A percentile compares a stretch with the other conserved stretches of the same genome.
Evolutionary conservation across 495 filamentous ascomycete genomes (phyloP).

Genomic region (Alectoria sarmentosa): DNA sequence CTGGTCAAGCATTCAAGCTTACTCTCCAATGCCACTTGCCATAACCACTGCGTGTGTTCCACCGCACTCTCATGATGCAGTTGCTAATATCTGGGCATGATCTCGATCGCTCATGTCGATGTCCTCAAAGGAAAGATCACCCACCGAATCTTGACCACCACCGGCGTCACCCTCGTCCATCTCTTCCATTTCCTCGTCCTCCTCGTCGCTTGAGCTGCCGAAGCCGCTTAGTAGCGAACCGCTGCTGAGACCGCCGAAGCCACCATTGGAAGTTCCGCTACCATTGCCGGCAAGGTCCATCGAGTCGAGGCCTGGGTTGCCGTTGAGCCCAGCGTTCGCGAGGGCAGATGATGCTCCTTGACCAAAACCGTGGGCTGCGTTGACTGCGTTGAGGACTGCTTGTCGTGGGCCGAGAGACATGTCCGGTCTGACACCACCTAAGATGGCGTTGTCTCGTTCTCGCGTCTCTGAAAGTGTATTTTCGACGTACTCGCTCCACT

Average conservation of each 20-base stretch:
- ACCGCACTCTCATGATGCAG: constrained; percentile 6
- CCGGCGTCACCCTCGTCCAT: constrained; percentile 61
- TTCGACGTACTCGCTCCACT: constrained; percentile 96
- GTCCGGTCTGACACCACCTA: constrained; percentile 93
- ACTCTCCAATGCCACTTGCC: constrained; percentile 2
- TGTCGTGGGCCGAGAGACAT: constrained; percentile 65
- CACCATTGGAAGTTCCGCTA: constrained; percentile 54
- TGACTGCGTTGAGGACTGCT: constrained; percentile 54
- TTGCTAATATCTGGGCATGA: constrained; percentile 5
- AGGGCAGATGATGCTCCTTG: constrained; percentile 57
- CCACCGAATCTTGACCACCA: constrained; percentile 53
- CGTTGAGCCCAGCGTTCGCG: constrained; percentile 65
- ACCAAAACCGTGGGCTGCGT: constrained; percentile 52
- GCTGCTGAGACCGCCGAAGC: constrained; percentile 55
- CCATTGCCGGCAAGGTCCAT: constrained; percentile 69
- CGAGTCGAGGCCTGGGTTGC: constrained; percentile 57
- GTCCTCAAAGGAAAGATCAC: constrained; percentile 53
- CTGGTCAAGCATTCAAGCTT: constrained; percentile 6
- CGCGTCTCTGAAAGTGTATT: constrained; percentile 87
- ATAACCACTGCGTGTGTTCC: not conserved
- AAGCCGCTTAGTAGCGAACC: constrained; percentile 85
- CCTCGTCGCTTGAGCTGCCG: constrained; percentile 90
- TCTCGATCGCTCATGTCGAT: constrained; percentile 47
- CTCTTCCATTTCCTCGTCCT: constrained; percentile 92
- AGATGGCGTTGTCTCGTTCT: constrained; percentile 94